These are phyloP conservation scores for Aspergillus viridinutans DNA, from an alignment of 2,329 filamentous ascomycete species.

Conservation along the genomic window DNA sequence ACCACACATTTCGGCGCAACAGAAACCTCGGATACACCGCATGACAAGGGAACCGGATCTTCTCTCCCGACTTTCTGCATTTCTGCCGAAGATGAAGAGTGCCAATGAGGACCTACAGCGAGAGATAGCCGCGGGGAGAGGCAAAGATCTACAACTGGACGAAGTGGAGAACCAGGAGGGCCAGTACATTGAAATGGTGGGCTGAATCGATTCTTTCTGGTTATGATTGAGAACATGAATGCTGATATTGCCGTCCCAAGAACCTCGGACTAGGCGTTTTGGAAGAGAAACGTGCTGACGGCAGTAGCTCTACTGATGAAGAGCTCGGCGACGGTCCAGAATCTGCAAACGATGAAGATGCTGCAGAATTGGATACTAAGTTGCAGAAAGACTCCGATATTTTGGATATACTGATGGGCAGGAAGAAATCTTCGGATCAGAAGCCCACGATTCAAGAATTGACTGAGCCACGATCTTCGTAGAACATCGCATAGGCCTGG, in stretches of 20 bases:
- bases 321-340: slow-evolving; percentile 11
- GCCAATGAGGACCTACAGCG: slow-evolving; percentile 41
- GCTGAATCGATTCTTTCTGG: slow-evolving; percentile 5
- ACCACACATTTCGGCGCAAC: slow-evolving; percentile 25
- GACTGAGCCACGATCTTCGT: slow-evolving; percentile 14
- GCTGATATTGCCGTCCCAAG: slow-evolving; percentile 16
- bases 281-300: slow-evolving; percentile 33
- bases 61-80: slow-evolving; percentile 35
- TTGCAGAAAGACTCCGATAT: slow-evolving; percentile 24
- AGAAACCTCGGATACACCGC: slow-evolving; percentile 32
- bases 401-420: slow-evolving; percentile 36
- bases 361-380: slow-evolving; percentile 10
- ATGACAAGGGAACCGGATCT: slow-evolving; percentile 26
- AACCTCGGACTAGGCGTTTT: slow-evolving; percentile 44
- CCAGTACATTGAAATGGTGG: slow-evolving; percentile 43
- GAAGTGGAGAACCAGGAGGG: slow-evolving; percentile 29
- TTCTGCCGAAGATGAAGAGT: slow-evolving; percentile 40
- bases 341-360: slow-evolving; percentile 6
- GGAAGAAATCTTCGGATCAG: slow-evolving; percentile 20
- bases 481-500: not conserved
- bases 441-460: slow-evolving; percentile 40
- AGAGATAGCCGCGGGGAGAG: slow-evolving; percentile 33
- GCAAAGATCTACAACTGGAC: slow-evolving; percentile 31
- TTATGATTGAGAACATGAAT: not conserved
- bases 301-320: slow-evolving; percentile 14